Evolutionary conservation across 2,329 filamentous ascomycete genomes (phyloP).

Genomic region (Sclerotiophoma versabilis): DNA sequence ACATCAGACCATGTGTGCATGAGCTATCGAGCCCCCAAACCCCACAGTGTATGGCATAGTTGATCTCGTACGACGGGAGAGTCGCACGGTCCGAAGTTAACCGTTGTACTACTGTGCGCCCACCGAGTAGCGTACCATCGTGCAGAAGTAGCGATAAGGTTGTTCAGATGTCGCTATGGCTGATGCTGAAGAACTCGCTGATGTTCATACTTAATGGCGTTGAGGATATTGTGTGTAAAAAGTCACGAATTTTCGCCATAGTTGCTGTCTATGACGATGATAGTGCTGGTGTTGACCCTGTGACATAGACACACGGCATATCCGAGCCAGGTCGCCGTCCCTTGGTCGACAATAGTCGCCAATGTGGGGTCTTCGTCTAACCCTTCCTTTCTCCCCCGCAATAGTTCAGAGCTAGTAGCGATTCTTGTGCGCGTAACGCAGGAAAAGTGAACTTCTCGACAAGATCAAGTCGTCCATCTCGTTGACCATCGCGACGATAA

Average conservation of each 20-base stretch:
- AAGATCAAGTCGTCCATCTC: constrained; percentile 2
- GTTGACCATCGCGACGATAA: constrained; percentile 1
- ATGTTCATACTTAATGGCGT: background rate
- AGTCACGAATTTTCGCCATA: background rate
- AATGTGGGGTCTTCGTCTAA: constrained; percentile 31
- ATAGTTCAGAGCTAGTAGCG: constrained; percentile 7
- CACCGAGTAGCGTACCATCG: constrained; percentile 26
- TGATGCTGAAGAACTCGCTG: background rate
- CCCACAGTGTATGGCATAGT: background rate
- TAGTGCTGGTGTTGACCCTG: constrained; percentile 2
- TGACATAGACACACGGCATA: constrained; percentile 25
- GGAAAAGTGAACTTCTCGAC: constrained; percentile 1
- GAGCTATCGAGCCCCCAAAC: background rate
- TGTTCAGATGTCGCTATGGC: constrained; percentile 2
- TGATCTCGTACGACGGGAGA: constrained; percentile 2
- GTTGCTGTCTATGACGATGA: constrained; percentile 3
- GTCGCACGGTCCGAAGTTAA: constrained; percentile 15
- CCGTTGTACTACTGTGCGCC: constrained; percentile 27
- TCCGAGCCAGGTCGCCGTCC: constrained; percentile 26
- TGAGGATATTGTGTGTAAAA: background rate
- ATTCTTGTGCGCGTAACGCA: constrained; percentile 9
- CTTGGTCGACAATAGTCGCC: constrained; percentile 24
- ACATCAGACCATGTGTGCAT: constrained; percentile 12
- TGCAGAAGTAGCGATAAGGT: background rate
- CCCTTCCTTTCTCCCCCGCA: constrained; percentile 16